phyloP scores from a whole-genome alignment of 805 yeast species.

The Candida arabinofermentans region DNA sequence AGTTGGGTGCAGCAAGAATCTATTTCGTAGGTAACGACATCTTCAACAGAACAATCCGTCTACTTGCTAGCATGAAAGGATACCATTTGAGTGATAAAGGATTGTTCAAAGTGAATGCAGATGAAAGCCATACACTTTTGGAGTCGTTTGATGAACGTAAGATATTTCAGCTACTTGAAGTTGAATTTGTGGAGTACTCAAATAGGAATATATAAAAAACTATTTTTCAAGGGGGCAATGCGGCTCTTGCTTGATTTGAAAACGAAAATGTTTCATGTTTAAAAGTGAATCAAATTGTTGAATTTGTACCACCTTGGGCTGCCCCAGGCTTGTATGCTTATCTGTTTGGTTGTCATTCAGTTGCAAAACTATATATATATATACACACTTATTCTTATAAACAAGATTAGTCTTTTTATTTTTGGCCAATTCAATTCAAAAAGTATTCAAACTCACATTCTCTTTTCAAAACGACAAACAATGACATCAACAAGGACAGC shows the following conservation, averaged over 20 bases:
- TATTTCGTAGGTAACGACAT: constrained; percentile 54
- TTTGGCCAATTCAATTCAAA: too few relatives aligned
- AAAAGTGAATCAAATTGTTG: too few relatives aligned
- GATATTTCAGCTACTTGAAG: constrained; percentile 43
- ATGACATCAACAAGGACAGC: too few relatives aligned
- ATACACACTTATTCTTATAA: too few relatives aligned
- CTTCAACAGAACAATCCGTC: constrained; percentile 45
- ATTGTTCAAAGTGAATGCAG: constrained; percentile 26
- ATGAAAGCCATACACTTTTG: constrained; percentile 20
- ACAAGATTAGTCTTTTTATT: too few relatives aligned
- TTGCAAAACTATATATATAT: too few relatives aligned
- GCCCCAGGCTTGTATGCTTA: too few relatives aligned
- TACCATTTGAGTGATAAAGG: constrained; percentile 40
- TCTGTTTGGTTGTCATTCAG: too few relatives aligned
- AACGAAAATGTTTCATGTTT: background rate
- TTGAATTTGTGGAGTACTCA: constrained; percentile 26
- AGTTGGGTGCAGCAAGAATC: constrained; percentile 43
- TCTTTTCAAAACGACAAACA: too few relatives aligned
- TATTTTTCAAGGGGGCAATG: background rate
- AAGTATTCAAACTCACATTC: too few relatives aligned
- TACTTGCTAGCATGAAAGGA: constrained; percentile 38
- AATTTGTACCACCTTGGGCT: too few relatives aligned
- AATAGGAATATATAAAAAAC: constrained; percentile 17
- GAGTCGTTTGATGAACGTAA: constrained; percentile 41
- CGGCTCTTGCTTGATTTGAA: background rate